A percentile compares a stretch with the other conserved stretches of the same genome.
Conservation (phyloP, 768 basidiomycete genomes). For the Chalciporus piperatus region DNA sequence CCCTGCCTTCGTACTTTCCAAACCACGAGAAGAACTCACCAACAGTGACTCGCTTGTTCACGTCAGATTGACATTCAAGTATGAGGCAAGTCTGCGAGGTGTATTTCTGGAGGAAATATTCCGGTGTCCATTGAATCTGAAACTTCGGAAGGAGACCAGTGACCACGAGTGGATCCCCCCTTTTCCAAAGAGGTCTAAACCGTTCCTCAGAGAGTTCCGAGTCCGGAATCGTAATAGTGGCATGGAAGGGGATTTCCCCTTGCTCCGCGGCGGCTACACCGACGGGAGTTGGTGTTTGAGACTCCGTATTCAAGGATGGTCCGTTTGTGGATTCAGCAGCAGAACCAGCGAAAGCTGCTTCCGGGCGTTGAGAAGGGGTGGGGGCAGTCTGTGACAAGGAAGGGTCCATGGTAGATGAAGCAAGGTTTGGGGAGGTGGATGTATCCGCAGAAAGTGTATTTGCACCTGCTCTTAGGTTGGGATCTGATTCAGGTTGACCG, state of each 20-base stretch:
- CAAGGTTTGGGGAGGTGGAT: slow-evolving; percentile 2
- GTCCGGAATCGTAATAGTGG: slow-evolving; percentile 45
- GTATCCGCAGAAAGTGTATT: slow-evolving; percentile 13
- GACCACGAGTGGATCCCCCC: slow-evolving; percentile 77
- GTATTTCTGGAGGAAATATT: slow-evolving; percentile 72
- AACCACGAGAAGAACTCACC: slow-evolving; percentile 79
- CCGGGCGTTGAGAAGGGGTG: neutral
- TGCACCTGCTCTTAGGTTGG: neutral
- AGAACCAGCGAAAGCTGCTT: slow-evolving; percentile 5
- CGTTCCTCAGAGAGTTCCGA: slow-evolving; percentile 51
- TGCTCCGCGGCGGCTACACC: slow-evolving; percentile 9
- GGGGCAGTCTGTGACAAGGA: neutral
- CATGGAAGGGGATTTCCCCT: slow-evolving; percentile 43
- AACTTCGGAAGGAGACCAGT: slow-evolving; percentile 62
- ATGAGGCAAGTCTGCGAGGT: slow-evolving; percentile 64
- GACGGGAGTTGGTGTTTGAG: slow-evolving; percentile 5
- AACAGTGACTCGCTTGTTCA: slow-evolving; percentile 60
- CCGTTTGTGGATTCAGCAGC: slow-evolving; percentile 8
- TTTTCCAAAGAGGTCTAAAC: slow-evolving; percentile 70
- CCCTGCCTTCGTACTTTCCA: slow-evolving; percentile 59
- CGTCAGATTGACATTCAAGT: slow-evolving; percentile 78
- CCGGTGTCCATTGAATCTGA: slow-evolving; percentile 74
- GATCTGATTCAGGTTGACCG: slow-evolving; percentile 5
- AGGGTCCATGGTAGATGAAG: neutral
- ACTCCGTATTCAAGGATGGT: neutral